These are phyloP conservation scores for Clathrus columnatus DNA, from an alignment of 768 basidiomycete genomes.

Conservation along the genomic window DNA sequence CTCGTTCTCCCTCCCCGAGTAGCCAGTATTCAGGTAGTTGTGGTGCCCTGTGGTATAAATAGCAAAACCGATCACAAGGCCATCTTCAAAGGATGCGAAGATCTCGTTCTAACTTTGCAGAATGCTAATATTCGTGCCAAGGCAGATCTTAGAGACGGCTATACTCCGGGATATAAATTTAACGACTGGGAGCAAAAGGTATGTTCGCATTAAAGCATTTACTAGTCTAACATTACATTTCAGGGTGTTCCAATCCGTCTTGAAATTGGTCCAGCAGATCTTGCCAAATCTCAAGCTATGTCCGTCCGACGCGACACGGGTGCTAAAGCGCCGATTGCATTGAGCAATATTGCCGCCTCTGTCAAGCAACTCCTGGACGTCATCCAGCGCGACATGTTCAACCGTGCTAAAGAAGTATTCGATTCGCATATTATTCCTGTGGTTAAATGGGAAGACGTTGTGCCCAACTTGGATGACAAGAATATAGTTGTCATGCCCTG, in stretches of 20 bases:
- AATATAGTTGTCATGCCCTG: slow-evolving; percentile 85
- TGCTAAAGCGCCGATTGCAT: slow-evolving; percentile 46
- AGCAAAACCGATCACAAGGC: slow-evolving; percentile 63
- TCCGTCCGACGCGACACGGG: slow-evolving; percentile 77
- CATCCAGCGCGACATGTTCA: slow-evolving; percentile 87
- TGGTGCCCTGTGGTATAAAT: slow-evolving; percentile 94
- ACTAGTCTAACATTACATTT: no score
- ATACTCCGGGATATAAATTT: slow-evolving; percentile 98
- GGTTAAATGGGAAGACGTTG: slow-evolving; percentile 86
- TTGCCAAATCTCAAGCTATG: slow-evolving; percentile 72
- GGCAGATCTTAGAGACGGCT: slow-evolving; percentile 89
- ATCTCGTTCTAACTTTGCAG: slow-evolving; percentile 64
- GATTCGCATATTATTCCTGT: slow-evolving; percentile 62
- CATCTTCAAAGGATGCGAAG: slow-evolving; percentile 72
- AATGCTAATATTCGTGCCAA: slow-evolving; percentile 72
- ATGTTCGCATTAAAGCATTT: slow-evolving; percentile 11
- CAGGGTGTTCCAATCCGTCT: slow-evolving; percentile 95
- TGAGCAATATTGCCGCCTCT: slow-evolving; percentile 37
- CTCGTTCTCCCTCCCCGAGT: slow-evolving; percentile 96
- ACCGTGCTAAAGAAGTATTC: slow-evolving; percentile 64
- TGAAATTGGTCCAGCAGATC: slow-evolving; percentile 91
- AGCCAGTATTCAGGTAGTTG: slow-evolving; percentile 81
- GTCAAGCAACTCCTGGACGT: slow-evolving; percentile 66
- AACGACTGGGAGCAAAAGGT: slow-evolving; percentile 99
- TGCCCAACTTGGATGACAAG: slow-evolving; percentile 85